Evolutionary conservation across 148 eudicot species (phyloP).

Genomic region (Rheum nobile): DNA sequence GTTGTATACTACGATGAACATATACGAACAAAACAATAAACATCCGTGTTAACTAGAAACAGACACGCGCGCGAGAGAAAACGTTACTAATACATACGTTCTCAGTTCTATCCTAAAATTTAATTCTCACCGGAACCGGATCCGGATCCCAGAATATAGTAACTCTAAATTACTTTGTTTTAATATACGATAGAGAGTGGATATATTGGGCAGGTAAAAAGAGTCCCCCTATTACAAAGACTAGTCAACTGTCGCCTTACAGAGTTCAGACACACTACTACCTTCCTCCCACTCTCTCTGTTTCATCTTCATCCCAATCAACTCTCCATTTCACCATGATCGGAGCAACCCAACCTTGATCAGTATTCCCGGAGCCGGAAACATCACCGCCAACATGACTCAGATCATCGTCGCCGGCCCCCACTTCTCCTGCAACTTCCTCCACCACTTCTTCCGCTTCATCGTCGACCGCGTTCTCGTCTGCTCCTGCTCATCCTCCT

Average conservation of each 20-base stretch:
- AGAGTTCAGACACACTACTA: background rate
- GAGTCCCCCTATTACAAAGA: background rate
- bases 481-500: constrained; percentile 22
- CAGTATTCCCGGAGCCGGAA: too few relatives aligned
- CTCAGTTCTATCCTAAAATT: too few relatives aligned
- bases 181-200: too few relatives aligned
- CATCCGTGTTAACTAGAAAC: too few relatives aligned
- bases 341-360: constrained; percentile 22
- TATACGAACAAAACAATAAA: too few relatives aligned
- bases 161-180: too few relatives aligned
- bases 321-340: background rate
- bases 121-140: too few relatives aligned
- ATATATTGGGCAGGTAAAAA: background rate
- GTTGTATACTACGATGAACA: too few relatives aligned
- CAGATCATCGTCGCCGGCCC: constrained; percentile 22
- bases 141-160: too few relatives aligned
- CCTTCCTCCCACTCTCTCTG: constrained; percentile 2
- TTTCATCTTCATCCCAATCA: background rate
- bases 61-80: too few relatives aligned
- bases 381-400: constrained; percentile 58
- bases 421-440: constrained; percentile 18
- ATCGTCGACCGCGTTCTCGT: constrained; percentile 46
- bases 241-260: background rate
- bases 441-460: constrained; percentile 39
- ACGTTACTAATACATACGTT: too few relatives aligned